Percentiles rank a stretch among this genome's conserved stretches.
Conservation (phyloP, 257 asterid genomes). For the Ajuga chamaepitys region DNA sequence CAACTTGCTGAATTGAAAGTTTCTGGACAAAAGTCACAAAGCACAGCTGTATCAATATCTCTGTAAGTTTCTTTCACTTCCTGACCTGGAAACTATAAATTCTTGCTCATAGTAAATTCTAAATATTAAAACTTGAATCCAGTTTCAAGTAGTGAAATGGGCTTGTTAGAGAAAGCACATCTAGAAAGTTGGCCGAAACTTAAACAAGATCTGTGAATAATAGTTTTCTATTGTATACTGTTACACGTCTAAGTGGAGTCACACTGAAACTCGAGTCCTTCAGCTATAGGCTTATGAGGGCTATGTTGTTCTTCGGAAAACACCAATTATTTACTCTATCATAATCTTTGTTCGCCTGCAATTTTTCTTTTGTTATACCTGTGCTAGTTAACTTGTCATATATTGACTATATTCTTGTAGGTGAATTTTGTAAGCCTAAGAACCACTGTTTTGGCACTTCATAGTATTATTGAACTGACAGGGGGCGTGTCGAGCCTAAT, state of each 20-base stretch:
- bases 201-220: neutral
- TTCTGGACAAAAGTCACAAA: constrained; percentile 29
- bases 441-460: neutral
- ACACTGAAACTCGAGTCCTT: too few relatives aligned
- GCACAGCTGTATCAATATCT: constrained; percentile 23
- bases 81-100: neutral
- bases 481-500: neutral
- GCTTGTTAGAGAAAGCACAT: too few relatives aligned
- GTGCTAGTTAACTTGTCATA: neutral
- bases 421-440: neutral
- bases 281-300: neutral
- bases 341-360: neutral
- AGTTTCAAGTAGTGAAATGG: neutral
- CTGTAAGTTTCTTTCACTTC: constrained; percentile 14
- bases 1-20: constrained; percentile 26
- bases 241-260: neutral
- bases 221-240: neutral
- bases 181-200: neutral
- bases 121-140: neutral
- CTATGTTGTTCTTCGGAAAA: neutral
- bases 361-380: neutral
- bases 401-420: too few relatives aligned
- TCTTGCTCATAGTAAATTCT: neutral
- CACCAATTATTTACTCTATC: neutral
- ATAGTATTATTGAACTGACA: neutral